Conservation (phyloP, 129 eudicot species). For the Solidago caesia region DNA sequence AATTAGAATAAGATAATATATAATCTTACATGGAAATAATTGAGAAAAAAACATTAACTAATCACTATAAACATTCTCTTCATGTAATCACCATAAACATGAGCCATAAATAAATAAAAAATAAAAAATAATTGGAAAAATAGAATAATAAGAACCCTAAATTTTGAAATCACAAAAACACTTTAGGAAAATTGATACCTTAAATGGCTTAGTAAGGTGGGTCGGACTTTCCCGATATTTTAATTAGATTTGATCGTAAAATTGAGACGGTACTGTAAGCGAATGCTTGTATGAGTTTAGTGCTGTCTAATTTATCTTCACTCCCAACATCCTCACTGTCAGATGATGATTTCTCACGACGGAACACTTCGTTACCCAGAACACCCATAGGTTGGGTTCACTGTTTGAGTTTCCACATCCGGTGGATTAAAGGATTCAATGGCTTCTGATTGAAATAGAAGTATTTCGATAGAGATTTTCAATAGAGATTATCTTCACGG, state of each 20-base stretch:
- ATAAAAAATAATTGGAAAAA: no score
- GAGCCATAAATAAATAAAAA: not conserved
- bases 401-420: slow-evolving; percentile 23
- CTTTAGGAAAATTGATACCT: no score
- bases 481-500: no score
- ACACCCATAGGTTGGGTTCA: slow-evolving; percentile 42
- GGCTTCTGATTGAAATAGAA: slow-evolving; percentile 14
- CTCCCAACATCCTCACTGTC: slow-evolving; percentile 73
- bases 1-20: no score
- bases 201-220: no score
- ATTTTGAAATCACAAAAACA: no score
- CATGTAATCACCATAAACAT: not conserved
- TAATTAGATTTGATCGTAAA: slow-evolving; percentile 74
- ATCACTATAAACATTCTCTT: slow-evolving; percentile 8
- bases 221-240: slow-evolving; percentile 38
- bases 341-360: slow-evolving; percentile 37
- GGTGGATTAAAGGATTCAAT: slow-evolving; percentile 65
- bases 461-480: no score
- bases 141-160: no score
- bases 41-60: not conserved
- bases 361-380: slow-evolving; percentile 31
- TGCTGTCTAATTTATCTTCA: slow-evolving; percentile 81
- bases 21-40: no score
- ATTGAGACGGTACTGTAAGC: slow-evolving; percentile 73
- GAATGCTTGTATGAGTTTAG: slow-evolving; percentile 64